Evolutionary conservation across 257 asterid species (phyloP), one percentile per base, ranked within the genome.

Genomic region (Knoxia roxburghii): DNA sequence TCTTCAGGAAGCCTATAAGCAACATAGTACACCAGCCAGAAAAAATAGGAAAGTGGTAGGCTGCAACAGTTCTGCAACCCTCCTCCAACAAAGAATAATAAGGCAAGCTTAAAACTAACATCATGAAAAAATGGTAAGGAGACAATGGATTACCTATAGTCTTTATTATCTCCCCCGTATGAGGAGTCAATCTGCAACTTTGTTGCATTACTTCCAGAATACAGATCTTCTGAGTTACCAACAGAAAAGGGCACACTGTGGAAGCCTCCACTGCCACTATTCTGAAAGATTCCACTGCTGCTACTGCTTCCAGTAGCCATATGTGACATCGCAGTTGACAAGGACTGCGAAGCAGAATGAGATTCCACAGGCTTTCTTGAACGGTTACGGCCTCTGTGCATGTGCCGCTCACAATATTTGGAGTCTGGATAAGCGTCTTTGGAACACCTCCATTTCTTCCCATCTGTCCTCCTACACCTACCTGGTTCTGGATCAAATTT

Each of bases 301-400:
- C 65, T 79, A 75, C 82, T 71, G 72, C 80, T 73, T 71, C 85
- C 94, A 82, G 84, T 72, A 75, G 89, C 67, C 63, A 80, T 48
- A 80, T 82, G 88, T 4, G 96, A 73, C 73, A 79, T 72, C 32
- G 83, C 83, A 83, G 98, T 77, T 61, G 91, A 81, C 76, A 77
- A 62, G 52, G 98, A 77, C 85, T 84, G 98, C 76, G 91, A 75
- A 75, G 84, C 79, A 66, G 96, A 72, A 77, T 89, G 95, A 79
- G 96, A 85, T 92, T 92, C 98, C 98, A 92, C 98, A 89, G 85
- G 97, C 98, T 92, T 92, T 92, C 98, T 92, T 92, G 98, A 92
- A 92, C 98, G 97, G 96, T 90, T 89, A 78, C 98, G 97, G 81
- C 98, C 98, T 23, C 98, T 80, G 84, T 92, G 93, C 98, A 92